phyloP scores from a whole-genome alignment of 1,139 yeast species.

The Candida freyschussii region DNA sequence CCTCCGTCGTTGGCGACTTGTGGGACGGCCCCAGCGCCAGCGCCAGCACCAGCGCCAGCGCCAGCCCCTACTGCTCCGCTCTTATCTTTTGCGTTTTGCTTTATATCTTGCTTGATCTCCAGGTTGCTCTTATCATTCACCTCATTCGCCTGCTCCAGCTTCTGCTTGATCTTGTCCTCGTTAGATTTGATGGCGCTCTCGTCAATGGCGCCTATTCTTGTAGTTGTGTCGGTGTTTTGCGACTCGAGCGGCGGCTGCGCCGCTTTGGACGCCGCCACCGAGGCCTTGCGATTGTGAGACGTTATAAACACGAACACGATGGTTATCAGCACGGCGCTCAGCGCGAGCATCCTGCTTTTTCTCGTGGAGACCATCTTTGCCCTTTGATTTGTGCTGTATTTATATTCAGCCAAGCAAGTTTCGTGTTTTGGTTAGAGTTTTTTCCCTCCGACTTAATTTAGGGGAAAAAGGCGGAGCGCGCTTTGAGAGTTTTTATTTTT shows the following conservation, averaged over 20 bases:
- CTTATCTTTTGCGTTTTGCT: slow-evolving; percentile 2
- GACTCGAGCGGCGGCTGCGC: not conserved
- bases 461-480: no score
- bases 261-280: slow-evolving; percentile 1
- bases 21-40: not conserved
- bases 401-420: not conserved
- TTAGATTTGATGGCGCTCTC: slow-evolving; percentile 20
- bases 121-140: slow-evolving; percentile 7
- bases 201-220: slow-evolving; percentile 18
- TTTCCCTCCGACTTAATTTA: no score
- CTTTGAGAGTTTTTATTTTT: no score
- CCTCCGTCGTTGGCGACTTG: not conserved
- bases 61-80: no score
- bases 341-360: slow-evolving; percentile 21
- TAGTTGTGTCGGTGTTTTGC: slow-evolving; percentile 12
- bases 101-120: slow-evolving; percentile 4
- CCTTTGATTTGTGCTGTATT: not conserved
- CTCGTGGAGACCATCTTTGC: slow-evolving; percentile 18
- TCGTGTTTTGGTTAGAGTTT: no score
- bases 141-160: slow-evolving; percentile 10
- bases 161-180: slow-evolving; percentile 20
- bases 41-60: slow-evolving; percentile 1
- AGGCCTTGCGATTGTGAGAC: slow-evolving; percentile 12
- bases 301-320: slow-evolving; percentile 19
- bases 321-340: slow-evolving; percentile 22